phyloP scores from a whole-genome alignment of 805 yeast species.

The Teunomyces aglyptinius region DNA sequence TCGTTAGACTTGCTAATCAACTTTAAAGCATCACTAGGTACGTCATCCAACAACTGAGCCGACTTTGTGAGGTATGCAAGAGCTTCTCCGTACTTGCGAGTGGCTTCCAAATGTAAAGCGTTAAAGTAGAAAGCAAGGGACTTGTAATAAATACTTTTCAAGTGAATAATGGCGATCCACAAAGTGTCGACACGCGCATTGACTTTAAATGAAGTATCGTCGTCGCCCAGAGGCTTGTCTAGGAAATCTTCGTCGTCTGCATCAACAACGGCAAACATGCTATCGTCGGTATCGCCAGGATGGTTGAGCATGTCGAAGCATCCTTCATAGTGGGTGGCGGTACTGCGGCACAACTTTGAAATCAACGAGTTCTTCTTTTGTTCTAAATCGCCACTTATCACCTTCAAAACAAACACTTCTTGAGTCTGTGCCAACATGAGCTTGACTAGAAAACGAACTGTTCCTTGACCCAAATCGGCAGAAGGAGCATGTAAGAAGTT shows the following conservation, averaged over 20 bases:
- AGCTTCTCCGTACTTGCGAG: conserved; percentile 70
- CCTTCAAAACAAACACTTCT: conserved; percentile 71
- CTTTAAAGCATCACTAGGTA: conserved; percentile 23
- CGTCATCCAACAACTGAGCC: conserved; percentile 35
- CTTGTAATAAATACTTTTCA: conserved; percentile 55
- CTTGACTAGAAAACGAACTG: conserved; percentile 59
- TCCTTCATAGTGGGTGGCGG: conserved; percentile 53
- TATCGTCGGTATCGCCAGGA: conserved; percentile 14
- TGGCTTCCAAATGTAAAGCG: conserved; percentile 51
- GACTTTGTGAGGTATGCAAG: conserved; percentile 63
- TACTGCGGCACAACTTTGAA: conserved; percentile 69
- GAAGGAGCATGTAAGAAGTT: conserved; percentile 90
- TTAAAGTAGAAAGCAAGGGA: conserved; percentile 63
- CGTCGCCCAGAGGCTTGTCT: conserved; percentile 13
- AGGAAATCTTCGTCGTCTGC: conserved; percentile 20
- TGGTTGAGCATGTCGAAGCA: conserved; percentile 45
- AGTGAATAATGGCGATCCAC: conserved; percentile 53
- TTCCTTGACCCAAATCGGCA: conserved; percentile 66
- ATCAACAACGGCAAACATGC: conserved; percentile 12
- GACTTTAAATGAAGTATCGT: conserved; percentile 14
- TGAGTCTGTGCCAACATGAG: conserved; percentile 86
- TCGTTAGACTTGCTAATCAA: conserved; percentile 21
- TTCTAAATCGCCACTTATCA: conserved; percentile 50
- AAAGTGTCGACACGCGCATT: conserved; percentile 31
- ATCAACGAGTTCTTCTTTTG: conserved; percentile 63